Base-by-base conservation (phyloP, 108 stramenopile genomes). In the Skeletonema grethae region DNA sequence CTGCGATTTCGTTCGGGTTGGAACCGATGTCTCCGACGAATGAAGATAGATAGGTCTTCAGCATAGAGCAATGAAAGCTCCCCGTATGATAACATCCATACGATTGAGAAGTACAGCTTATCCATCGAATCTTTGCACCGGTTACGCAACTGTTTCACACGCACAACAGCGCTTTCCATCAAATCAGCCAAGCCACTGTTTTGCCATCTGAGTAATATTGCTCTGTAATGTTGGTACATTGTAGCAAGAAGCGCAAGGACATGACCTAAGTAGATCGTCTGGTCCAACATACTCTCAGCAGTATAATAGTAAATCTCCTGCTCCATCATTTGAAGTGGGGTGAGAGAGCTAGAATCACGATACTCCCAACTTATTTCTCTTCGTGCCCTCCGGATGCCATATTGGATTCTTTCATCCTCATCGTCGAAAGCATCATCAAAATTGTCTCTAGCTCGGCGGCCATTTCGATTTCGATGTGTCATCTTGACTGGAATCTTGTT, bases 31-130 rank as follows among this genome's bases (percentile, higher is more conserved):
- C 25, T 28, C 1, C 25, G 25, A 28, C 25, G 25, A 28, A 28
- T 1, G 1, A 28, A 28, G 25, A 28, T 16, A 10, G 67, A 58
- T 7, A 76, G 61, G 22, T 76, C 75, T 34, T 75, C 56, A 18
- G 73, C 73, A 60, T 67, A 67, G 3, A 75, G 57, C 29, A 65
- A 66, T 30, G 73, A 64, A 35, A 75, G 1, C 30, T 75, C 73
- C n/a, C 56, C 73, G 30, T 75, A 46, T 15, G 57, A 36, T 3
- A 10, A 45, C 20, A 57, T 48, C 64, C 64, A 75, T 22, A 18
- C 24, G 28, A 66, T 5, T 7, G 66, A 59, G 11, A 66, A 75
- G 24, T 66, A 28, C 12, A 48, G 28, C 6, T 4, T 13, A 45
- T 66, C 15, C 9, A 66, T 48, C 39, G 41, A 16, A 22, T 48